Base-by-base conservation (phyloP, 352 stramenopile species). In the Phytophthora sp. region DNA sequence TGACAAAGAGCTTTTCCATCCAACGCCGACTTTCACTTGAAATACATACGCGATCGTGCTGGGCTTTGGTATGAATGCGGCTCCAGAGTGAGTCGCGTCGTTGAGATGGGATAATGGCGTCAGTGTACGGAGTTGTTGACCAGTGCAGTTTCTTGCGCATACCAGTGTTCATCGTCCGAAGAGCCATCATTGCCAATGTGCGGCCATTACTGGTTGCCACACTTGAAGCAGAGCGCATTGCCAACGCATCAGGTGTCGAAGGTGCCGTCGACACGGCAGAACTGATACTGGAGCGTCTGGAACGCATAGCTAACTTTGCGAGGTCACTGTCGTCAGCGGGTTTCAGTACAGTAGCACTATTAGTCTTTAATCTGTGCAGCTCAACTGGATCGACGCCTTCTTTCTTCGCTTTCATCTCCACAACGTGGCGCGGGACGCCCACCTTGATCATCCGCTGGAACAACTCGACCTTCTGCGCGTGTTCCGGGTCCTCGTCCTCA, bases 141-240 rank as follows among this genome's bases (percentile, higher is more conserved):
- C 84, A 93, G 33, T 93, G 82, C 15, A 93, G 70, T 47, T 90
- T 91, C 69, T 93, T 93, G 26, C 84, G 80, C 56, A 89, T 85
- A 1, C 58, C 73, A n/a, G 69, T 82, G 27, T 84, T 72, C 57
- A 81, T 74, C 59, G 82, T 88, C 26, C 74, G 71, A 29, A 81
- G 69, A 18, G 71, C 76, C 53, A 80, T 44, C 45, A 76, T 66
- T 9, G 61, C 71, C 21, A 79, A 67, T 1, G 46, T 45, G 16
- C 54, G 62, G 23, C 66, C 60, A 49, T 66, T 76, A 26, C 31
- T 50, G 26, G 36, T 46, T 20, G 38, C 27, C 6, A 55, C 18
- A 29, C 29, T 59, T n/a, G 62, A 66, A 20, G 49, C 33, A 49
- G 45, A 63, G 8, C 56, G 51, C 33, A 53, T 66, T 7, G 72